phyloP scores from a whole-genome alignment of 371 early-diverging fungal genomes.

The Paraphysoderma sedebokerense region DNA sequence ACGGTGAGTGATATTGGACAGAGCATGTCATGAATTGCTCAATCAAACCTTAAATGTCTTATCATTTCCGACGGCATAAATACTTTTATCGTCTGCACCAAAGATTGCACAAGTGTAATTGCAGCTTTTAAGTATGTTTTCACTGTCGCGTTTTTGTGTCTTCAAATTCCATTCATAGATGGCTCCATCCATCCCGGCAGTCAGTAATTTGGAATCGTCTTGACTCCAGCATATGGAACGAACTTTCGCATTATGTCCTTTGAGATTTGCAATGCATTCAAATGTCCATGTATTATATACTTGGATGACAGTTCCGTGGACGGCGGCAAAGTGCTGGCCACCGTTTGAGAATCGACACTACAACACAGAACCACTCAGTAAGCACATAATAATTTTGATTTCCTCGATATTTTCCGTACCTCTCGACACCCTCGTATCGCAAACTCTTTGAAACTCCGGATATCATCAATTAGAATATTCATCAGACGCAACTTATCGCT shows the following conservation, averaged over 20 bases:
- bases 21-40: slow-evolving; percentile 1
- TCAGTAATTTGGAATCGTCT: slow-evolving; percentile 28
- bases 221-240: slow-evolving; percentile 23
- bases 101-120: slow-evolving; percentile 21
- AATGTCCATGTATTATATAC: slow-evolving; percentile 18
- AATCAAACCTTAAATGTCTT: slow-evolving; percentile 18
- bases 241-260: slow-evolving; percentile 37
- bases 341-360: slow-evolving; percentile 31
- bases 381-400: too few relatives aligned
- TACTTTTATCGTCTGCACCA: slow-evolving; percentile 12
- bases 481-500: slow-evolving; percentile 31
- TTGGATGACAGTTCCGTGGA: slow-evolving; percentile 7
- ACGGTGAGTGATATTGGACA: slow-evolving; percentile 2
- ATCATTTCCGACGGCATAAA: slow-evolving; percentile 32
- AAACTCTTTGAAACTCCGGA: slow-evolving; percentile 30
- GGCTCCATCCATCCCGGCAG: slow-evolving; percentile 15
- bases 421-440: slow-evolving; percentile 31
- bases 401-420: slow-evolving; percentile 5
- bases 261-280: slow-evolving; percentile 25
- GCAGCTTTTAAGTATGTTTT: slow-evolving; percentile 29
- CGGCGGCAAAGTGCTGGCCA: slow-evolving; percentile 8
- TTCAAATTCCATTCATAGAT: slow-evolving; percentile 9
- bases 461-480: slow-evolving; percentile 34
- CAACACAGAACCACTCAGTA: too few relatives aligned
- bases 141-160: slow-evolving; percentile 22